Evolutionary conservation across 2,329 filamentous ascomycete genomes (phyloP).

Genomic region (Lasiodiplodia sp.): DNA sequence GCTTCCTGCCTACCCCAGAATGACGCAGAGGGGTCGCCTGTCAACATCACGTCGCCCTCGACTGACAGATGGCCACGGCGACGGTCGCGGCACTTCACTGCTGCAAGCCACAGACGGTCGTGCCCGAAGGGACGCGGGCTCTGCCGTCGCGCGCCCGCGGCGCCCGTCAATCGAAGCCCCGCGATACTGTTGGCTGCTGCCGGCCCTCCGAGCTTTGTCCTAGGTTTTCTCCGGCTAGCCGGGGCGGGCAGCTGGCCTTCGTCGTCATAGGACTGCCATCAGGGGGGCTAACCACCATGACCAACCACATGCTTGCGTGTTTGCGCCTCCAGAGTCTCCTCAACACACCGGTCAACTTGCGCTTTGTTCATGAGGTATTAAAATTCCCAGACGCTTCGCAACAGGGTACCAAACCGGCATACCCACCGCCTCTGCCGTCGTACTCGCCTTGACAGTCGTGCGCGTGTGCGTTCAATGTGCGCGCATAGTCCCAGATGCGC

Average conservation of each 20-base stretch:
- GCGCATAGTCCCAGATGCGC: slow-evolving; percentile 17
- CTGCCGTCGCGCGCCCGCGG: slow-evolving; percentile 8
- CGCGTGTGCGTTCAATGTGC: slow-evolving; percentile 7
- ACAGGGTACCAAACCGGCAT: neutral
- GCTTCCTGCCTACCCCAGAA: slow-evolving; percentile 1
- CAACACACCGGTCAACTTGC: slow-evolving; percentile 1
- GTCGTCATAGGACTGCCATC: slow-evolving; percentile 19
- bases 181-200: neutral
- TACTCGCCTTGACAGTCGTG: neutral
- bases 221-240: neutral
- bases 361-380: slow-evolving; percentile 23
- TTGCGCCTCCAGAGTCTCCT: neutral
- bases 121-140: slow-evolving; percentile 4
- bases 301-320: neutral
- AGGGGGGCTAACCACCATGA: slow-evolving; percentile 16
- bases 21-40: neutral
- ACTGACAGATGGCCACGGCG: neutral
- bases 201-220: slow-evolving; percentile 5
- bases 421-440: neutral
- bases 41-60: slow-evolving; percentile 11
- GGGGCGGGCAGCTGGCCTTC: neutral
- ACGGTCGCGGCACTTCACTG: neutral
- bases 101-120: slow-evolving; percentile 10
- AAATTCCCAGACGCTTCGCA: neutral
- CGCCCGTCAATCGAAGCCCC: slow-evolving; percentile 1